Percentiles rank a stretch among this genome's conserved stretches.
Evolutionary conservation across 768 basidiomycete genomes (phyloP).

Genomic region (Podaxis pistillaris): DNA sequence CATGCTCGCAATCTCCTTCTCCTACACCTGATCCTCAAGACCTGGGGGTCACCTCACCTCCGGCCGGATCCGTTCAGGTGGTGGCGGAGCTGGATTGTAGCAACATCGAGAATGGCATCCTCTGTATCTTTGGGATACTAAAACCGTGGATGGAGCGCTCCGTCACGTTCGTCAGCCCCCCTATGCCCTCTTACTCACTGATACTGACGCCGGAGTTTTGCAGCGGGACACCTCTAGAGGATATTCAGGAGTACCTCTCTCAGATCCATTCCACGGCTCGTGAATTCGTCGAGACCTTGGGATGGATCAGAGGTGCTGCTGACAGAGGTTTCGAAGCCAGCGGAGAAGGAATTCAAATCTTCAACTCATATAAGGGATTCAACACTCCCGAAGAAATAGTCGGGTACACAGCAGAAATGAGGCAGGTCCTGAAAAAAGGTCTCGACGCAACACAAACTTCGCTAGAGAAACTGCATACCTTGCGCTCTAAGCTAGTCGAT

Average conservation of each 20-base stretch:
- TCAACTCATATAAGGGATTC: background rate
- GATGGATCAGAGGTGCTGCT: background rate
- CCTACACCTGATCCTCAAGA: background rate
- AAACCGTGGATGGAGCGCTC: background rate
- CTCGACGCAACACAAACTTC: background rate
- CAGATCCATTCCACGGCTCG: background rate
- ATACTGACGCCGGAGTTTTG: background rate
- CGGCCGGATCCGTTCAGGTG: background rate
- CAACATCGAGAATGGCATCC: background rate
- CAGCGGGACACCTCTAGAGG: background rate
- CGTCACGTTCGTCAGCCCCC: background rate
- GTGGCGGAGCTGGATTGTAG: background rate
- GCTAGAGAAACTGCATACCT: background rate
- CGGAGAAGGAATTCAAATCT: background rate
- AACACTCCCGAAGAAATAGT: background rate
- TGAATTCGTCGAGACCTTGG: background rate
- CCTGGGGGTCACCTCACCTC: background rate
- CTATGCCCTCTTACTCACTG: background rate
- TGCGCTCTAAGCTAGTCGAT: background rate
- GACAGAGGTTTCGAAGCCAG: background rate
- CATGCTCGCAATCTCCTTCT: background rate
- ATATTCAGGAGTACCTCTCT: background rate
- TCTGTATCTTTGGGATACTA: background rate
- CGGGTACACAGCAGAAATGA: background rate
- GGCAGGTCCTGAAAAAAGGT: background rate